These are phyloP conservation scores for Bathelium albidoporum DNA, from an alignment of 495 filamentous ascomycete genomes.

Conservation along the genomic window DNA sequence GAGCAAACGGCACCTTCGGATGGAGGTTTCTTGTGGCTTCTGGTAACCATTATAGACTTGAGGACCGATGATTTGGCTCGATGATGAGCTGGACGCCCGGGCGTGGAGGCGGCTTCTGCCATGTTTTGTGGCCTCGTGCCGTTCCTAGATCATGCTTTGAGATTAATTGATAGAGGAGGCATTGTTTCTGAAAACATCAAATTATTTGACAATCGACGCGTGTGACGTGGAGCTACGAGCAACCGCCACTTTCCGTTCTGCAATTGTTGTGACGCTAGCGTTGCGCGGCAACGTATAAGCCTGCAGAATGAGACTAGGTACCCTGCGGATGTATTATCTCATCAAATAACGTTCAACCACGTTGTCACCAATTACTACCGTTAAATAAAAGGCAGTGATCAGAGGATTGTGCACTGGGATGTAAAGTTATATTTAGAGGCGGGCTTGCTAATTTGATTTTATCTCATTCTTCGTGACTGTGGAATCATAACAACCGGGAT, in stretches of 20 bases:
- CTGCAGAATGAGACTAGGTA: too few species aligned
- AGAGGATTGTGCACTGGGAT: too few species aligned
- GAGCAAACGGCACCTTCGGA: not conserved
- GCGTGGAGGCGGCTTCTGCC: not conserved
- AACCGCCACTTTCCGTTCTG: not conserved
- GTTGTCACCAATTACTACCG: too few species aligned
- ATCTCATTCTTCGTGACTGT: not conserved
- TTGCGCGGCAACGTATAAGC: not conserved
- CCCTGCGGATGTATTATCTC: too few species aligned
- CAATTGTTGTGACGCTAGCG: not conserved
- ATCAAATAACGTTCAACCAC: too few species aligned
- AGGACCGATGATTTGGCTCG: constrained; percentile 8
- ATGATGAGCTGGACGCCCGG: constrained; percentile 2
- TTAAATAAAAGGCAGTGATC: too few species aligned
- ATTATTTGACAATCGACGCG: not conserved
- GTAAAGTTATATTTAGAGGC: too few species aligned
- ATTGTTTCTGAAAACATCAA: not conserved
- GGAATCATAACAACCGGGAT: not conserved
- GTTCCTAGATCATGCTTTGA: not conserved
- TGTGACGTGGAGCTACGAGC: not conserved
- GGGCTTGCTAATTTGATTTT: not conserved
- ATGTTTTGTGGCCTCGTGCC: not conserved
- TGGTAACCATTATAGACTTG: constrained; percentile 9
- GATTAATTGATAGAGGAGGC: not conserved
- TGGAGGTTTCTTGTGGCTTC: constrained; percentile 3